Conservation (phyloP, 306 rosid genomes). For the Cicer arietinum region DNA sequence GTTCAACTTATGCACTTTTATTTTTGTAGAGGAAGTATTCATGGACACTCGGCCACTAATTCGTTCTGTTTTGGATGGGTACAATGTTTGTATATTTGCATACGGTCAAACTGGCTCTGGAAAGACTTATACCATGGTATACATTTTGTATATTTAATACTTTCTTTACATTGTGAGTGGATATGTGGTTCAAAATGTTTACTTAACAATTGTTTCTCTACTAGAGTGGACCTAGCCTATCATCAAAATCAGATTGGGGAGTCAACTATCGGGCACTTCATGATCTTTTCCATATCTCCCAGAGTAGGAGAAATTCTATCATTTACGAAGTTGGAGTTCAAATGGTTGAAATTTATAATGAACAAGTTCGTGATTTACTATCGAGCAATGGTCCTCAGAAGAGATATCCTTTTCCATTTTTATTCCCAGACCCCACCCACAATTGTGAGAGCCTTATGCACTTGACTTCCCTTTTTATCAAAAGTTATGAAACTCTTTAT, state of each 20-base stretch:
- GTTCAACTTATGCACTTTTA: conserved; percentile 21
- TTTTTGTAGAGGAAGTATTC: conserved; percentile 81
- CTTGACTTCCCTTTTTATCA: conserved; percentile 16
- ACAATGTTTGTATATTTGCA: conserved; percentile 98
- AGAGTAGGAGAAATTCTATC: conserved; percentile 76
- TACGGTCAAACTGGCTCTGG: conserved; percentile 99
- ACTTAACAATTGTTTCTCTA: conserved; percentile 41
- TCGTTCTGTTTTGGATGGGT: conserved; percentile 96
- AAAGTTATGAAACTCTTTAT: conserved; percentile 5
- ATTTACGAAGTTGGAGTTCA: conserved; percentile 92
- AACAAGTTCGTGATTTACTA: conserved; percentile 97
- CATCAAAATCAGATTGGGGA: conserved; percentile 88
- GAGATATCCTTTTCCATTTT: conserved; percentile 79
- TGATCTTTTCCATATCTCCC: conserved; percentile 93
- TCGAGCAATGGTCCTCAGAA: conserved; percentile 78
- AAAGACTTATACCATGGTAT: conserved; percentile 96
- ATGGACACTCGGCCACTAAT: conserved; percentile 85
- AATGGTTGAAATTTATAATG: conserved; percentile 98
- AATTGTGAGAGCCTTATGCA: conserved; percentile 12
- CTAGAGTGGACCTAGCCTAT: conserved; percentile 85
- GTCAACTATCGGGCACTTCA: conserved; percentile 92
- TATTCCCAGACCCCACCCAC: conserved; percentile 32
- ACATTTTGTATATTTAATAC: conserved; percentile 30
- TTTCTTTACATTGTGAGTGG: conserved; percentile 33
- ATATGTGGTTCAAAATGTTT: conserved; percentile 22